Conservation (phyloP, 768 basidiomycete species). For the Mycena capillaripes region DNA sequence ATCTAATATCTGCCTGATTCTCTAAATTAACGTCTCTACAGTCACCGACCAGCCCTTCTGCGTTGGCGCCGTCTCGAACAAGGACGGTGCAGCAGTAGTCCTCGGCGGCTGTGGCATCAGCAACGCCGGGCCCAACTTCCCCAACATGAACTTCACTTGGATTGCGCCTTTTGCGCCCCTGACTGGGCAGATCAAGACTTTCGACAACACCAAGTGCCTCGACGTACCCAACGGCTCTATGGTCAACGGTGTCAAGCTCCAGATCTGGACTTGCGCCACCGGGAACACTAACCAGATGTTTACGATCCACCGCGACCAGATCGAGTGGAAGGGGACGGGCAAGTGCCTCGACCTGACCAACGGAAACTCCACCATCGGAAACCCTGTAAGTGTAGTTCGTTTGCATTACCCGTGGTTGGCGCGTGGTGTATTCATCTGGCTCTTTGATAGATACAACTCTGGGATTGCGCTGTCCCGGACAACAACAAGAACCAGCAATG, state of each 20-base stretch:
- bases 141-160: not conserved
- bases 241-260: not conserved
- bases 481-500: constrained; percentile 2
- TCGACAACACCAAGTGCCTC: not conserved
- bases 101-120: not conserved
- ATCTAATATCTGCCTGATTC: no score
- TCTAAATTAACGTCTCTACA: not conserved
- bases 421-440: not conserved
- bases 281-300: not conserved
- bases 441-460: constrained; percentile 2
- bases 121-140: not conserved
- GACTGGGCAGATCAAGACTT: not conserved
- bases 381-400: not conserved
- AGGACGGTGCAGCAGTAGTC: not conserved
- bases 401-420: not conserved
- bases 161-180: not conserved
- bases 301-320: not conserved
- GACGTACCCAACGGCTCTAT: not conserved
- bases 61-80: not conserved
- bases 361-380: not conserved
- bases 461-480: constrained; percentile 3
- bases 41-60: not conserved
- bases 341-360: constrained; percentile 1
- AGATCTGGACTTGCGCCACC: not conserved
- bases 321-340: not conserved